Evolutionary conservation across 2,329 filamentous ascomycete genomes (phyloP), one percentile per base, ranked within the genome.

Genomic region (Stagonosporopsis cucurbitacearum): DNA sequence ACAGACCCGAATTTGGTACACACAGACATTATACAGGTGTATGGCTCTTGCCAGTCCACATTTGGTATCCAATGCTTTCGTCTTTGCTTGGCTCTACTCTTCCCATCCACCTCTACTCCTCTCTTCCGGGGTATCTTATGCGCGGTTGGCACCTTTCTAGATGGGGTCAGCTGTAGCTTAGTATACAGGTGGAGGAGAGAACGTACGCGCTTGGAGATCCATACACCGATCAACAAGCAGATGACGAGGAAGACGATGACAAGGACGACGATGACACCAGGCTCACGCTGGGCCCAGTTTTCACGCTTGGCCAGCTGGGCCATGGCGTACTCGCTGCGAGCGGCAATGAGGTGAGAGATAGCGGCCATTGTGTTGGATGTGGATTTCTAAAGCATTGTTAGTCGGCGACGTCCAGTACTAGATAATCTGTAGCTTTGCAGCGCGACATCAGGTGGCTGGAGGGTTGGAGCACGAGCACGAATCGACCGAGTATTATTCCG

Each of bases 211-310:
- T 81, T 79, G 60, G 79, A 78, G 58, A 83, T 65, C 68, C 82
- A 81, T 36, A 88, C 77, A 45, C 68, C 64, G 51, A 81, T 59
- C 44, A 88, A 69, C 23, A 84, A 80, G 57, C 81, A 52, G 35
- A 58, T 79, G 62, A 88, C 82, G 57, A 85, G 65, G 67, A 83
- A 83, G 71, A 87, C 78, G 64, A 88, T 84, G 73, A 77, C 80
- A 74, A 88, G 86, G 53, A 88, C 86, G 61, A 87, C 77, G 46
- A 88, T 79, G 59, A 87, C 84, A 72, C 86, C 86, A 40, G 82
- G 79, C 67, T 88, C 82, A 28, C 74, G 66, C 58, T 74, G 64
- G 22, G 85, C 84, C 82, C 83, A 88, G 78, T 86, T 84, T 2
- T 57, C 39, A 75, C 85, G 81, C 78, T 81, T 85, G 68, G 77